A percentile compares a stretch with the other conserved stretches of the same genome.
phyloP scores from a whole-genome alignment of 345 rosid species.

The Ceriops zippeliana region DNA sequence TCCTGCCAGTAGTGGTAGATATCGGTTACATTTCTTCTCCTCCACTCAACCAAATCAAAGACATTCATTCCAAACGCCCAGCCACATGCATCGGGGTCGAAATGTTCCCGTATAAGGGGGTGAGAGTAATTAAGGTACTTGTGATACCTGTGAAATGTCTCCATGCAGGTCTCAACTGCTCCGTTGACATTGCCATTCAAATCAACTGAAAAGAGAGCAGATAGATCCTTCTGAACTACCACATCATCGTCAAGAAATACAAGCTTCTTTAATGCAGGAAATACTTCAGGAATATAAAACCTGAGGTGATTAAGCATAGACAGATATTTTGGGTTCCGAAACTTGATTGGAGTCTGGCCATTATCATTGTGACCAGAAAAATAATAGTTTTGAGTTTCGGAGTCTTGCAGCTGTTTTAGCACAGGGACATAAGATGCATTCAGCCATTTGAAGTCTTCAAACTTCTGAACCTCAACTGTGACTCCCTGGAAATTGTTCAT shows the following conservation, averaged over 20 bases:
- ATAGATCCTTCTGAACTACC: constrained; percentile 50
- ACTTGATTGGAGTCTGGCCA: constrained; percentile 77
- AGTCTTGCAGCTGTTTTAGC: constrained; percentile 91
- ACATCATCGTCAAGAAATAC: constrained; percentile 92
- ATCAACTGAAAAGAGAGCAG: constrained; percentile 43
- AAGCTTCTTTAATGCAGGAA: constrained; percentile 71
- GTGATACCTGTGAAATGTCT: constrained; percentile 78
- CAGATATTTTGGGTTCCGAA: constrained; percentile 85
- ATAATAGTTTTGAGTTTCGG: constrained; percentile 83
- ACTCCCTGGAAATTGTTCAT: constrained; percentile 64
- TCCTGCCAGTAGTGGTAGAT: constrained; percentile 97
- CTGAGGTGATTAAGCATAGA: constrained; percentile 91
- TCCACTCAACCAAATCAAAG: constrained; percentile 84
- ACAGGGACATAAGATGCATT: constrained; percentile 94
- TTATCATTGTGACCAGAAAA: constrained; percentile 73
- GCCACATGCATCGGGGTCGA: constrained; percentile 96
- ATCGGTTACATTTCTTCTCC: constrained; percentile 79
- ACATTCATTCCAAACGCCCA: constrained; percentile 98
- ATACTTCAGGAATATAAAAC: constrained; percentile 88
- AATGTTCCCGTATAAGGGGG: constrained; percentile 80
- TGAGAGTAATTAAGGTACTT: constrained; percentile 37
- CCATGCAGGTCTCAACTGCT: constrained; percentile 99
- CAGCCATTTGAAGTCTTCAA: constrained; percentile 86
- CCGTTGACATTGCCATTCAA: constrained; percentile 83
- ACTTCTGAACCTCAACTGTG: constrained; percentile 79